Percentiles rank a stretch among this genome's conserved stretches.
phyloP scores from a whole-genome alignment of 75 land plant genomes.

The Picea sitchensis region DNA sequence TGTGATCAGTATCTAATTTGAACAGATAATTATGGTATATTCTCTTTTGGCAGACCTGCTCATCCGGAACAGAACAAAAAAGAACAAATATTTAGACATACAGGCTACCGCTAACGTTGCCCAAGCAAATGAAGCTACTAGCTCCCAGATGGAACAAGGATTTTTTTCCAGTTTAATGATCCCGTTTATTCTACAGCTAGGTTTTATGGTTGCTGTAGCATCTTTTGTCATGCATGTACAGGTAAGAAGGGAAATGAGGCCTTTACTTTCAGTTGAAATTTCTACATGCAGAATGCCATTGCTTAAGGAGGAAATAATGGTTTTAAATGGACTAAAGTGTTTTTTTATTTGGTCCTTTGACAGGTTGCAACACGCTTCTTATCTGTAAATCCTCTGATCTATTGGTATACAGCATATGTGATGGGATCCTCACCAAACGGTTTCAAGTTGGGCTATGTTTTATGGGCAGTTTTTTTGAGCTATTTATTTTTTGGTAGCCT shows the following conservation, averaged over 20 bases:
- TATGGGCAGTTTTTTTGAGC: constrained; percentile 58
- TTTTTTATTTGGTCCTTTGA: not conserved
- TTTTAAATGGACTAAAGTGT: not conserved
- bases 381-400: constrained; percentile 77
- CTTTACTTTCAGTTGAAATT: constrained; percentile 7
- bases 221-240: constrained; percentile 94
- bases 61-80: not conserved
- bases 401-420: constrained; percentile 72
- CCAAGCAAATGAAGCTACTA: not conserved
- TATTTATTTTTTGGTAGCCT: constrained; percentile 73
- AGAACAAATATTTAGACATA: not conserved
- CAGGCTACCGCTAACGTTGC: not conserved
- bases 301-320: not conserved
- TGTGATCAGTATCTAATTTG: not conserved
- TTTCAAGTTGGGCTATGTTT: constrained; percentile 39
- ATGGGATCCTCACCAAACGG: constrained; percentile 10
- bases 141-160: constrained; percentile 19
- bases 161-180: constrained; percentile 38
- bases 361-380: constrained; percentile 89
- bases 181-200: constrained; percentile 76
- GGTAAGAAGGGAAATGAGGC: constrained; percentile 33
- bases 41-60: constrained; percentile 8
- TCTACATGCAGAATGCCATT: too few relatives aligned
- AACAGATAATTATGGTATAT: constrained; percentile 2
- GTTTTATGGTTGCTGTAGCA: constrained; percentile 67